These are phyloP conservation scores for Neckera pumila DNA, from an alignment of 225 moss, liverwort and hornwort species.

Conservation along the genomic window DNA sequence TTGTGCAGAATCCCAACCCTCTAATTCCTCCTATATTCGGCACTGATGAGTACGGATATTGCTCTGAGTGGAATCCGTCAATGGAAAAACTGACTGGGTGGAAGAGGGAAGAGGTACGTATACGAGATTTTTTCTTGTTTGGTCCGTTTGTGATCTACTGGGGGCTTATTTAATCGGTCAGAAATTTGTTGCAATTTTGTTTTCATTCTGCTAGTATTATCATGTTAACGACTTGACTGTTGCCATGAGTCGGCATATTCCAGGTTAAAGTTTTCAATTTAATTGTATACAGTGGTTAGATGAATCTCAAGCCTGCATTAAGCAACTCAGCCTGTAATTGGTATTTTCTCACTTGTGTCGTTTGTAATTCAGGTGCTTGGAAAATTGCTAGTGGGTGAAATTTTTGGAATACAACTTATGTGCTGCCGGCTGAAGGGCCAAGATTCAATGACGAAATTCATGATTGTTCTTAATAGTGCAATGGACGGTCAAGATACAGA, in stretches of 20 bases:
- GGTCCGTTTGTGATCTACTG: background rate
- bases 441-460: conserved; percentile 59
- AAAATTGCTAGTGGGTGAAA: conserved; percentile 46
- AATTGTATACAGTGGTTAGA: background rate
- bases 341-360: background rate
- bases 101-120: conserved; percentile 45
- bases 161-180: background rate
- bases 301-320: background rate
- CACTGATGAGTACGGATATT: conserved; percentile 48
- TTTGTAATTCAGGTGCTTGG: conserved; percentile 34
- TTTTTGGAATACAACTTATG: conserved; percentile 54
- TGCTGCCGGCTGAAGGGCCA: conserved; percentile 51
- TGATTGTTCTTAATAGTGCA: conserved; percentile 55
- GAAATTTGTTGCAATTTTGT: background rate
- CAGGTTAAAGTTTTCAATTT: background rate
- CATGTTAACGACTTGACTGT: background rate
- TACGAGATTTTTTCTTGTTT: background rate
- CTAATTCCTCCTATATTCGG: conserved; percentile 52
- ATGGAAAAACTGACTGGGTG: conserved; percentile 58
- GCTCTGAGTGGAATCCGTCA: conserved; percentile 55
- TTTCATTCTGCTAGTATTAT: background rate
- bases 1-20: conserved; percentile 52
- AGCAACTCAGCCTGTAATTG: background rate
- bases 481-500: conserved; percentile 60
- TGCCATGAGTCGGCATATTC: background rate